phyloP scores from a whole-genome alignment of 2,329 filamentous ascomycete genomes.

The Fonsecaea nubica region DNA sequence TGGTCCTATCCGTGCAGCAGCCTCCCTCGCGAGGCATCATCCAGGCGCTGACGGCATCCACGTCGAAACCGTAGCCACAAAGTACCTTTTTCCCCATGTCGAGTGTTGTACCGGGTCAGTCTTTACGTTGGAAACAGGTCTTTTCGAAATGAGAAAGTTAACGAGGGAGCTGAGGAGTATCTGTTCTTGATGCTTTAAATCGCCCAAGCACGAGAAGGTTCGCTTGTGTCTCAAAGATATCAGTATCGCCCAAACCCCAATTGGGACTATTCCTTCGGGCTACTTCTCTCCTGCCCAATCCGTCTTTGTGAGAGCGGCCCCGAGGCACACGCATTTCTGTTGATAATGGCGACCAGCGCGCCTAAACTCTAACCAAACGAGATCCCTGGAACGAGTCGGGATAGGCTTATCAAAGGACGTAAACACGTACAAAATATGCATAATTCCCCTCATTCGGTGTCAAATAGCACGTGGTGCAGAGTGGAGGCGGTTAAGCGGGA shows the following conservation, averaged over 20 bases:
- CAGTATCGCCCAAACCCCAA: not conserved
- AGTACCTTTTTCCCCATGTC: constrained; percentile 25
- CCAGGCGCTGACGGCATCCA: constrained; percentile 61
- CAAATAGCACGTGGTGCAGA: not conserved
- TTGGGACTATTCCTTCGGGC: not conserved
- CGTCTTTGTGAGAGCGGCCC: not conserved
- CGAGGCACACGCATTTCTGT: not conserved
- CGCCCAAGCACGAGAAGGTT: not conserved
- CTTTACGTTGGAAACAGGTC: not conserved
- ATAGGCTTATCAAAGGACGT: not conserved
- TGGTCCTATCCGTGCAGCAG: constrained; percentile 44
- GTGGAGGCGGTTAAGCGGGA: not conserved
- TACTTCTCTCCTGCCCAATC: constrained; percentile 10
- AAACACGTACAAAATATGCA: not conserved
- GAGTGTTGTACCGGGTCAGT: not conserved
- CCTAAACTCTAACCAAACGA: not conserved
- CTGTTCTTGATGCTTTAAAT: not conserved
- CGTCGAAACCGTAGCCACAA: constrained; percentile 29
- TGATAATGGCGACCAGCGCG: not conserved
- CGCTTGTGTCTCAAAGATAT: not conserved
- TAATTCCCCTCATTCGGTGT: not conserved
- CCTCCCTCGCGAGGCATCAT: constrained; percentile 51
- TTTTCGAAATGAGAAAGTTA: not conserved
- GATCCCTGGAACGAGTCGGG: not conserved
- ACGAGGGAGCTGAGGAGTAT: not conserved